Base-by-base conservation (phyloP, 306 rosid species). In the Myrica gale region DNA sequence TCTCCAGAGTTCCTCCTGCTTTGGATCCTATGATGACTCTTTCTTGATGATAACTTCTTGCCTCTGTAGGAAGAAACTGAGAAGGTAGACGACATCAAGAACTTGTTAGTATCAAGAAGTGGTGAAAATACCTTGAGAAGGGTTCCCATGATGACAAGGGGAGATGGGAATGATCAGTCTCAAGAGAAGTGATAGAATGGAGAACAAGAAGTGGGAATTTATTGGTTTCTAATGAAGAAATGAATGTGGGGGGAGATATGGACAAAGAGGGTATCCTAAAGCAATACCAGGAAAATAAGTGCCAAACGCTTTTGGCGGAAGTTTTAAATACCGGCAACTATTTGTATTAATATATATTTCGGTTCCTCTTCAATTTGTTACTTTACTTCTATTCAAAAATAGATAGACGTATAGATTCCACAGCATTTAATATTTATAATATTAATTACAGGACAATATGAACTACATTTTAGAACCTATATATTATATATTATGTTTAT, bases 1-100 rank as follows among this genome's bases (percentile, higher is more conserved):
- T 79, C 83, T 15, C 85, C 91, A 19, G 77, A 87, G 60, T 81
- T 88, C 77, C 82, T 84, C 77, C 82, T 84, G 86, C 73, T 80
- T 8, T 43, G 74, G 80, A 77, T 76, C 48, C 20, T 77, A 44
- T 62, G 65, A 26, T 7, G 68, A 56, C 21, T 16, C 43, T 77
- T 89, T 70, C 58, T 82, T 47, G 81, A 48, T 66, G 82, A 75
- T 42, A 79, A 46, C 50, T 50, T 39, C 78, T 79, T 74, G 68
- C 82, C 51, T 71, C 13, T 44, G 5, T 62, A 56, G 20, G 69
- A 81, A 76, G 80, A 62, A 41, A 65, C 61, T n/a, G 88, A 48
- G 54, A 74, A 72, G 9, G 58, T 67, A 73, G 82, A 1, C 51
- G 86, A 74, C 48, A 51, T 76, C 52, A 79, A 37, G 76, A 52